phyloP scores from a whole-genome alignment of 2,329 filamentous ascomycete genomes.

The Neoarthrinium moseri region DNA sequence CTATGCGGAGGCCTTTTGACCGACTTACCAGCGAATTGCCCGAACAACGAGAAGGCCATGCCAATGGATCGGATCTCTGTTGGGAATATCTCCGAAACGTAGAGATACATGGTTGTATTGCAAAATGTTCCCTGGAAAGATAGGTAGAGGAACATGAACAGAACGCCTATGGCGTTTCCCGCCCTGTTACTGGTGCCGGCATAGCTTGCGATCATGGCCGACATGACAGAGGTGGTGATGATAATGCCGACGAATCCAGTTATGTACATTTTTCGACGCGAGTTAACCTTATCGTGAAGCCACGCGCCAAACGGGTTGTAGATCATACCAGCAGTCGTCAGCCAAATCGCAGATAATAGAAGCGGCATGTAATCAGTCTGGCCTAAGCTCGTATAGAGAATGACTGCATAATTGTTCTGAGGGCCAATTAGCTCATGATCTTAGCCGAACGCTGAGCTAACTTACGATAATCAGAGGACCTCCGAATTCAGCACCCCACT shows the following conservation, averaged over 20 bases:
- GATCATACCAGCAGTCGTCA: slow-evolving; percentile 46
- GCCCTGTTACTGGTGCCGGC: slow-evolving; percentile 34
- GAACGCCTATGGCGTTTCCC: slow-evolving; percentile 37
- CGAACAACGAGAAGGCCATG: slow-evolving; percentile 50
- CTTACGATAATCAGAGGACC: slow-evolving; percentile 49
- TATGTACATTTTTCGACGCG: slow-evolving; percentile 43
- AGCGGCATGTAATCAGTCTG: slow-evolving; percentile 38
- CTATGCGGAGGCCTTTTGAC: no score
- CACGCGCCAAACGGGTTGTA: slow-evolving; percentile 46
- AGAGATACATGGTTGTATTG: slow-evolving; percentile 39
- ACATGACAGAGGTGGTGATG: slow-evolving; percentile 31
- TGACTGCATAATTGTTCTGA: slow-evolving; percentile 42
- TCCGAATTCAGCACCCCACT: slow-evolving; percentile 53
- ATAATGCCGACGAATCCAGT: slow-evolving; percentile 39
- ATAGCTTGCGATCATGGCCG: slow-evolving; percentile 33
- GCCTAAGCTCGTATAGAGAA: slow-evolving; percentile 37
- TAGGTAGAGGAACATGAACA: slow-evolving; percentile 46
- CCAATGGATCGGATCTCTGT: slow-evolving; percentile 50
- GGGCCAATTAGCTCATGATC: no score
- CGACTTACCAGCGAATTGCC: slow-evolving; percentile 37
- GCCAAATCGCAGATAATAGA: slow-evolving; percentile 36
- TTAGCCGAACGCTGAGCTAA: slow-evolving; percentile 8
- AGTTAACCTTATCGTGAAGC: slow-evolving; percentile 45
- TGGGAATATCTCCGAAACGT: slow-evolving; percentile 37
- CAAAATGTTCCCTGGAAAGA: slow-evolving; percentile 45